phyloP scores from a whole-genome alignment of 1,139 yeast genomes.

The Arxiozyma slooffiae region DNA sequence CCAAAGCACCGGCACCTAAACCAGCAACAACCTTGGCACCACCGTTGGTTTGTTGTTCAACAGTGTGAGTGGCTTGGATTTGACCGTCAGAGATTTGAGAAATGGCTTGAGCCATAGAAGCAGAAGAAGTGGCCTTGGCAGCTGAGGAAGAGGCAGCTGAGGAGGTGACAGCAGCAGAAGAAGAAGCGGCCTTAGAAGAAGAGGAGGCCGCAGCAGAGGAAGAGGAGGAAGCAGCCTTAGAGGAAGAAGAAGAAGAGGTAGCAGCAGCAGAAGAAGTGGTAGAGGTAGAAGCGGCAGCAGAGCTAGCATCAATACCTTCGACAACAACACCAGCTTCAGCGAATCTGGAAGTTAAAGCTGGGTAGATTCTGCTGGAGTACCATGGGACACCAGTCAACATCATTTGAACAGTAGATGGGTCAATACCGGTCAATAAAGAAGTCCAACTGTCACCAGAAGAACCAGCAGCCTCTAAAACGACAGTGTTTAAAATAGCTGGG shows the following conservation, averaged over 20 bases:
- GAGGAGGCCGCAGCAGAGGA: background rate
- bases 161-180: background rate
- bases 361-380: slow-evolving; percentile 34
- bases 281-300: background rate
- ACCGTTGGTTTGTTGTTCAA: slow-evolving; percentile 8
- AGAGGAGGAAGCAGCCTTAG: background rate
- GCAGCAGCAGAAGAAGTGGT: background rate
- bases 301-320: slow-evolving; percentile 2
- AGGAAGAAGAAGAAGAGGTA: background rate
- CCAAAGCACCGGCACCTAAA: slow-evolving; percentile 8
- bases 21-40: slow-evolving; percentile 8
- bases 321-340: slow-evolving; percentile 6
- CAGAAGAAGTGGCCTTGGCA: slow-evolving; percentile 19
- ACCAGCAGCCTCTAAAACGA: slow-evolving; percentile 1
- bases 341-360: slow-evolving; percentile 7
- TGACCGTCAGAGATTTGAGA: slow-evolving; percentile 2
- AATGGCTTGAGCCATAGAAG: slow-evolving; percentile 5
- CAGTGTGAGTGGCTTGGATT: background rate
- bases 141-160: slow-evolving; percentile 11
- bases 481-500: slow-evolving; percentile 4
- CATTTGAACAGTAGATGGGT: slow-evolving; percentile 18
- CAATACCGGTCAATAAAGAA: slow-evolving; percentile 4
- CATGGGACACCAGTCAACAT: slow-evolving; percentile 36
- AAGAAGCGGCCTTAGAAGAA: background rate
- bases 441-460: background rate